Base-by-base conservation (phyloP, 2,329 filamentous ascomycete species). In the Coleophoma eucalyptorum region DNA sequence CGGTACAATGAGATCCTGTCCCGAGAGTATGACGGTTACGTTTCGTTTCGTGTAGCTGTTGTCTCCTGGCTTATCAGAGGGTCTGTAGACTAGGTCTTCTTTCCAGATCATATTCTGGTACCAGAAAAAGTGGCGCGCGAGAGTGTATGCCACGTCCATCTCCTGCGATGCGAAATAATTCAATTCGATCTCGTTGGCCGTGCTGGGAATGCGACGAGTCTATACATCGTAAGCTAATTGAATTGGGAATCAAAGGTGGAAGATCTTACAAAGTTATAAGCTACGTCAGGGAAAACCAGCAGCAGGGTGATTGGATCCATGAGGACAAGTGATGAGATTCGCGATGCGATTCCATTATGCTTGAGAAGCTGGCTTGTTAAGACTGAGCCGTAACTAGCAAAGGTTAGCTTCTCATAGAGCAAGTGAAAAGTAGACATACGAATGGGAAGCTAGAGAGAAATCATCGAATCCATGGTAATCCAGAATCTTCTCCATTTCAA, bases 41-140 rank as follows among this genome's bases (percentile, higher is more conserved):
- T 31, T 61, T 59, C 21, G 65, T 26, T 65, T 60, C 37, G 62
- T 56, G 26, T 26, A 26, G 26, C 26, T 26, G 19, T 81, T 61
- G 46, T 32, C 42, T 3, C 20, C 42, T 31, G 20, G 20, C 15
- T 32, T 31, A 4, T 7, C 31, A 11, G 16, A 20, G 4, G 42
- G 42, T 32, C 42, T 19, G 42, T 44, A 44, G 21, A 44, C 19
- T 5, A 44, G 42, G 26, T 79, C 74, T 34, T 81, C 74, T 57
- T 76, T 77, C 80, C 79, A 83, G 7, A 84, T 62, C 2, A 80
- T 70, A 55, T 79, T 83, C 54, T 83, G 70, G 13, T 66, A 67
- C 80, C 81, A 84, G 66, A 81, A 80, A 62, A 83, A 83, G 31
- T 76, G 71, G 11, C 79, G 68, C 6, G 72, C 72, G 1, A 83